Percentiles rank a stretch among this genome's conserved stretches.
Evolutionary conservation across 306 rosid genomes (phyloP).

Genomic region (Hippophae gyantsensis): DNA sequence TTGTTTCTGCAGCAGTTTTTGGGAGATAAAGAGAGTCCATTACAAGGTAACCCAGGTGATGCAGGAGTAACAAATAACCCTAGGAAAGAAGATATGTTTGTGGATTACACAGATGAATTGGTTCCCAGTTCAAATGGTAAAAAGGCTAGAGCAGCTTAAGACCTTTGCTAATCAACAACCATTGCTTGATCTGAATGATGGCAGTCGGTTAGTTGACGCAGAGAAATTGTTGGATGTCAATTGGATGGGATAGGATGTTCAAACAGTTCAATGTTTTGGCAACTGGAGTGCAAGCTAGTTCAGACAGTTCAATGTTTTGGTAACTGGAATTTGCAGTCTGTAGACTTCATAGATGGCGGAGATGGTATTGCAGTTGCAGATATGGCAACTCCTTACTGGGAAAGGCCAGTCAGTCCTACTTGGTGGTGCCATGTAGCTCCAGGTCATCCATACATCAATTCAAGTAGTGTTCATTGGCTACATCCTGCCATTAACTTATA

Average conservation of each 20-base stretch:
- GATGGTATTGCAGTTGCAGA: slow-evolving; percentile 36
- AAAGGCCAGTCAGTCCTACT: slow-evolving; percentile 15
- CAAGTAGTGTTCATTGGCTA: slow-evolving; percentile 24
- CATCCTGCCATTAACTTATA: slow-evolving; percentile 18
- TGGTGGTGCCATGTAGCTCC: slow-evolving; percentile 32
- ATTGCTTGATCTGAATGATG: too few relatives aligned
- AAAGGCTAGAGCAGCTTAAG: too few relatives aligned
- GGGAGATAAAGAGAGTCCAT: too few relatives aligned
- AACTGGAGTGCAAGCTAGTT: slow-evolving; percentile 30
- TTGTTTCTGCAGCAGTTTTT: too few relatives aligned
- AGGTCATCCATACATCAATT: slow-evolving; percentile 17
- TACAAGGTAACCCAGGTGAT: too few relatives aligned
- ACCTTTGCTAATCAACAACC: too few relatives aligned
- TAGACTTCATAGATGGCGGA: slow-evolving; percentile 29
- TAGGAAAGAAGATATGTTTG: too few relatives aligned
- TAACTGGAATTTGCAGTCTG: slow-evolving; percentile 22
- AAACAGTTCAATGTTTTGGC: slow-evolving; percentile 26
- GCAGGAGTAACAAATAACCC: too few relatives aligned
- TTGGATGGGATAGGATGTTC: slow-evolving; percentile 17
- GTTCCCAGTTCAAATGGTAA: too few relatives aligned
- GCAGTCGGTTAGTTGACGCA: too few relatives aligned
- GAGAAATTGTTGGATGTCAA: slow-evolving; percentile 34
- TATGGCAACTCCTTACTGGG: slow-evolving; percentile 18
- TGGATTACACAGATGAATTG: too few relatives aligned
- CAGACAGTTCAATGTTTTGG: slow-evolving; percentile 30